A percentile compares a stretch with the other conserved stretches of the same genome.
phyloP scores from a whole-genome alignment of 495 filamentous ascomycete species.

The Penicillium angulare region DNA sequence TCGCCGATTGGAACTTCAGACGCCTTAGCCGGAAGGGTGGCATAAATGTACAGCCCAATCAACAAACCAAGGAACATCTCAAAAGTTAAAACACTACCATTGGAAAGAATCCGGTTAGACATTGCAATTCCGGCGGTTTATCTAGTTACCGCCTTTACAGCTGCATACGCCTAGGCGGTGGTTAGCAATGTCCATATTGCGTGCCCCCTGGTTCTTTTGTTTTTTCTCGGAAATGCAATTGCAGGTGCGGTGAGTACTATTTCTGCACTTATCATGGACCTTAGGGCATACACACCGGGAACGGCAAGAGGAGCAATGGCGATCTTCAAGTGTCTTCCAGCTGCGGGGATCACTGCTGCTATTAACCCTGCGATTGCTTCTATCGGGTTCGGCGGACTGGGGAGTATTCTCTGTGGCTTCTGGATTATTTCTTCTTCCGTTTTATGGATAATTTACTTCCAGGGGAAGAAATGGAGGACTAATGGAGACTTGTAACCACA shows the following conservation, averaged over 20 bases:
- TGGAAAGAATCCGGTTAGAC: too few species aligned
- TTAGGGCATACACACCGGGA: not conserved
- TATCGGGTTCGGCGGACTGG: slow-evolving; percentile 1
- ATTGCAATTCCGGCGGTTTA: too few species aligned
- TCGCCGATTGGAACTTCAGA: too few species aligned
- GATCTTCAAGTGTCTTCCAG: not conserved
- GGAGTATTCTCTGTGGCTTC: not conserved
- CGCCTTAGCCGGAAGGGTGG: too few species aligned
- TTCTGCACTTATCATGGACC: not conserved
- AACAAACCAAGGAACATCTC: too few species aligned
- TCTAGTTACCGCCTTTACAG: not conserved
- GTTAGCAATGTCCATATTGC: not conserved
- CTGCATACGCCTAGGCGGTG: not conserved
- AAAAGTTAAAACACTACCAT: too few species aligned
- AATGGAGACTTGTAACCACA: too few species aligned
- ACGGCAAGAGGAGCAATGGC: not conserved
- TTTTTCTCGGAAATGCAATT: not conserved
- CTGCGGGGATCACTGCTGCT: not conserved
- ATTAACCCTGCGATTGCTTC: not conserved
- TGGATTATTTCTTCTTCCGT: not conserved
- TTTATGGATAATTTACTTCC: slow-evolving; percentile 1
- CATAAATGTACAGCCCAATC: too few species aligned
- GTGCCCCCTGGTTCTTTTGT: not conserved
- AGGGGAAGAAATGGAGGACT: slow-evolving; percentile 2
- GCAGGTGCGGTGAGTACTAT: not conserved